phyloP scores from a whole-genome alignment of 768 basidiomycete species.

The Tylopilus plumbeoviolaceoides region DNA sequence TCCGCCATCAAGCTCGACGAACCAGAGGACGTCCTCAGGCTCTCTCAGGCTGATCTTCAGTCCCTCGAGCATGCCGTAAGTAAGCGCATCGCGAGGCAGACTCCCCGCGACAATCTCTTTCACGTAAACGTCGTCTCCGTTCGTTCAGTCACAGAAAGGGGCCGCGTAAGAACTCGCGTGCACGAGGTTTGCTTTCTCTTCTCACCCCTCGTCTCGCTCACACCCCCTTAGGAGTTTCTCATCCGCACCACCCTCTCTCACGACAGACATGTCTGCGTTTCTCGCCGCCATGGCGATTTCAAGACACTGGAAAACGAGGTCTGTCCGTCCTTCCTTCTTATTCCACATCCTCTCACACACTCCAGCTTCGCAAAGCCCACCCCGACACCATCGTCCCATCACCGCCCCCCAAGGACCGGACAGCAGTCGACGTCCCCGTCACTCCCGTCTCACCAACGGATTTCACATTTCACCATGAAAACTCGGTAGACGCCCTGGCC shows the following conservation, averaged over 20 bases:
- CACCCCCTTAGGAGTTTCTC: slow-evolving; percentile 77
- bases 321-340: slow-evolving; percentile 13
- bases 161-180: slow-evolving; percentile 75
- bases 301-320: slow-evolving; percentile 84
- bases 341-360: slow-evolving; percentile 8
- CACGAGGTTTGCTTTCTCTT: slow-evolving; percentile 65
- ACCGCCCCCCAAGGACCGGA: slow-evolving; percentile 88
- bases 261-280: slow-evolving; percentile 78
- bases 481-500: slow-evolving; percentile 44
- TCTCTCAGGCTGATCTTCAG: slow-evolving; percentile 81
- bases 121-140: slow-evolving; percentile 92
- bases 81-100: slow-evolving; percentile 51
- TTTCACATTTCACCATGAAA: neutral
- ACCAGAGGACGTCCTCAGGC: slow-evolving; percentile 84
- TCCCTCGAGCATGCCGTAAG: slow-evolving; percentile 69
- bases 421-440: slow-evolving; percentile 52
- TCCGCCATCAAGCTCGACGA: slow-evolving; percentile 81
- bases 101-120: slow-evolving; percentile 55
- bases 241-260: slow-evolving; percentile 74
- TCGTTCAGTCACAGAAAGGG: slow-evolving; percentile 76
- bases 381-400: slow-evolving; percentile 75
- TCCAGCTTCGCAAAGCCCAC: slow-evolving; percentile 80
- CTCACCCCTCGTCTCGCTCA: neutral
- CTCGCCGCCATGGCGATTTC: slow-evolving; percentile 94
- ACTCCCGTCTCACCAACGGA: slow-evolving; percentile 1